phyloP scores from a whole-genome alignment of 1,284 basidiomycete genomes.

The Leccinum angustisporum region DNA sequence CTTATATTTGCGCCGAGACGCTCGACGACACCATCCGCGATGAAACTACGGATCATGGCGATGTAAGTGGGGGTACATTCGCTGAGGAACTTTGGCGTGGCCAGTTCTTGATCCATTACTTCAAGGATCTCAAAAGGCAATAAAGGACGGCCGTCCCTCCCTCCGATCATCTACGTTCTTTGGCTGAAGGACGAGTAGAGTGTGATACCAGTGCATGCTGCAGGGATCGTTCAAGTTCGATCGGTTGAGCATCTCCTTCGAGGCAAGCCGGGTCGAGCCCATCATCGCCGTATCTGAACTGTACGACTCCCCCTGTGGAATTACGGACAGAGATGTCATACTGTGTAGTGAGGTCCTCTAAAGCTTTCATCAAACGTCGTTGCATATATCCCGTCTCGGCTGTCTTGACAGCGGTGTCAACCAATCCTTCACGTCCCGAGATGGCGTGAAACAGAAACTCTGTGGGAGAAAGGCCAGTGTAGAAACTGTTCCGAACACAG shows the following conservation, averaged over 20 bases:
- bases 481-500: slow-evolving; percentile 98
- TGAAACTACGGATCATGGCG: slow-evolving; percentile 74
- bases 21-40: slow-evolving; percentile 68
- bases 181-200: neutral
- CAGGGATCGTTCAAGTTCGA: slow-evolving; percentile 89
- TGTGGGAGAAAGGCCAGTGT: slow-evolving; percentile 89
- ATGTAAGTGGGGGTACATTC: slow-evolving; percentile 81
- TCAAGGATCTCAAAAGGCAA: slow-evolving; percentile 88
- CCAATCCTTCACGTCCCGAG: slow-evolving; percentile 96
- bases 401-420: slow-evolving; percentile 99
- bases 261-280: slow-evolving; percentile 95
- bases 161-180: slow-evolving; percentile 56
- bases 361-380: slow-evolving; percentile 96
- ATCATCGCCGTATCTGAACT: slow-evolving; percentile 97
- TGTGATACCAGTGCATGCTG: slow-evolving; percentile 70
- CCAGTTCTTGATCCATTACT: slow-evolving; percentile 67
- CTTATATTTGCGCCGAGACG: slow-evolving; percentile 67
- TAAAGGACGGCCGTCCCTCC: slow-evolving; percentile 60
- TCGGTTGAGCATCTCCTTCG: slow-evolving; percentile 91
- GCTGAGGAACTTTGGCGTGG: slow-evolving; percentile 58
- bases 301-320: slow-evolving; percentile 94
- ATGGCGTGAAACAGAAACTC: slow-evolving; percentile 99
- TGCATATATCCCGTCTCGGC: slow-evolving; percentile 99
- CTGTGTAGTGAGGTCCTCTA: slow-evolving; percentile 96
- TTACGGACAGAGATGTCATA: slow-evolving; percentile 98